A percentile compares a stretch with the other conserved stretches of the same genome.
phyloP scores from a whole-genome alignment of 371 early-diverging fungal species.

The Lichtheimia ornata region DNA sequence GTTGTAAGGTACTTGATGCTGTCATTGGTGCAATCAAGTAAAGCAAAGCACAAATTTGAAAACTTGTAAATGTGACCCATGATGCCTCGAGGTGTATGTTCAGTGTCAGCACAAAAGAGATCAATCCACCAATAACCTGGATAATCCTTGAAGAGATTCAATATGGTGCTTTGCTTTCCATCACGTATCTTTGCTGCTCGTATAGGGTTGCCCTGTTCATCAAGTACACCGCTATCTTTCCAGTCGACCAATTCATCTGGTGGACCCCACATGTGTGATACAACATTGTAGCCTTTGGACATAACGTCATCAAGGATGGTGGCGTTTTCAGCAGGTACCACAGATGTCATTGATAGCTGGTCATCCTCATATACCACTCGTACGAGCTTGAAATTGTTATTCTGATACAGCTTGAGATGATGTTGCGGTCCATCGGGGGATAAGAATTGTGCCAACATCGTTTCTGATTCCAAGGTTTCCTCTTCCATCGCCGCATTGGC shows the following conservation, averaged over 20 bases:
- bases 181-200: too few relatives aligned
- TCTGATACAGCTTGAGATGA: not conserved
- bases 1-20: too few relatives aligned
- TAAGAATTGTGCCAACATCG: too few relatives aligned
- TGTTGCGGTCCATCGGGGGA: too few relatives aligned
- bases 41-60: not conserved
- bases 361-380: not conserved
- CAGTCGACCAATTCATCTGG: not conserved
- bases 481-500: too few relatives aligned
- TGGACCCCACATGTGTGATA: constrained; percentile 1
- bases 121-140: constrained; percentile 4
- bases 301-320: not conserved
- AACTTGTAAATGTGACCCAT: not conserved
- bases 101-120: not conserved
- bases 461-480: too few relatives aligned
- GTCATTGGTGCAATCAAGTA: not conserved
- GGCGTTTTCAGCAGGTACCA: not conserved
- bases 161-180: not conserved
- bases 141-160: not conserved
- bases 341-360: not conserved
- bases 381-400: not conserved
- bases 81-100: not conserved
- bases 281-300: not conserved
- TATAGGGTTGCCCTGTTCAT: constrained; percentile 1
- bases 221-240: not conserved